phyloP scores from a whole-genome alignment of 192 early-diverging fungal genomes.

The Gryganskiella cystojenkinii region DNA sequence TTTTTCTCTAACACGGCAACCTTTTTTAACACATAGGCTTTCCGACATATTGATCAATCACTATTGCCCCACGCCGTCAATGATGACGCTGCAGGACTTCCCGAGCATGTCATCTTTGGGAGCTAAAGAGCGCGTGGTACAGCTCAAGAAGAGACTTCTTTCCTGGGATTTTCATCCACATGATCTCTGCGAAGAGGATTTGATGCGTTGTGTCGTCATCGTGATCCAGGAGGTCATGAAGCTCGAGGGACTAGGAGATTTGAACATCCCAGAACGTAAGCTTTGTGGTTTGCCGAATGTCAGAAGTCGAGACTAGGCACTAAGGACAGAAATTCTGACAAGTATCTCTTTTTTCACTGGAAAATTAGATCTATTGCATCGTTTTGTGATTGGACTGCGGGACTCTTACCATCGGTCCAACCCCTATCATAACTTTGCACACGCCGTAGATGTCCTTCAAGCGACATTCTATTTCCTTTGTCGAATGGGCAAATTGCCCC shows the following conservation, averaged over 20 bases:
- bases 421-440: constrained; percentile 95
- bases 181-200: constrained; percentile 67
- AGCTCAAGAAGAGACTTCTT: constrained; percentile 65
- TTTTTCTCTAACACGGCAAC: constrained; percentile 4
- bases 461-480: constrained; percentile 86
- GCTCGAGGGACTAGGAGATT: constrained; percentile 62
- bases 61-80: constrained; percentile 43
- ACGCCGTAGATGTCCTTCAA: constrained; percentile 96
- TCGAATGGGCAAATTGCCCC: constrained; percentile 64
- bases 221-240: constrained; percentile 75
- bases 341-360: constrained; percentile 9
- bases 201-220: constrained; percentile 73
- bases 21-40: constrained; percentile 23
- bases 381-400: constrained; percentile 63
- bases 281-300: not conserved
- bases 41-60: constrained; percentile 45
- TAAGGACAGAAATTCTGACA: too few species aligned
- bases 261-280: constrained; percentile 65
- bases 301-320: too few species aligned
- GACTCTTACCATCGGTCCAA: constrained; percentile 72
- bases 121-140: constrained; percentile 44
- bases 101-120: constrained; percentile 39
- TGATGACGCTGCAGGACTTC: constrained; percentile 29
- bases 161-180: constrained; percentile 82
- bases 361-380: constrained; percentile 57